phyloP scores from a whole-genome alignment of 768 basidiomycete genomes.

The Gyrodon lividus region DNA sequence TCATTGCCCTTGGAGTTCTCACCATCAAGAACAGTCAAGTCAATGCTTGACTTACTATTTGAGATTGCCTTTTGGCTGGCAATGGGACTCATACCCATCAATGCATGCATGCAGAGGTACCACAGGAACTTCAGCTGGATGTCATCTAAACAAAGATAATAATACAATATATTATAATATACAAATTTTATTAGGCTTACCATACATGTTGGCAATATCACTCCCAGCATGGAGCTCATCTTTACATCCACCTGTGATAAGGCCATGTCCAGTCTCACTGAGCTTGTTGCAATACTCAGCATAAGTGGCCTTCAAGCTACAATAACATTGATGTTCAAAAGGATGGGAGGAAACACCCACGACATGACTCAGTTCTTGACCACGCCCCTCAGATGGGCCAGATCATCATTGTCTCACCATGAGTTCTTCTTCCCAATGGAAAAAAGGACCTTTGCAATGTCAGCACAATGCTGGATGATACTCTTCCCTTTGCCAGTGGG shows the following conservation, averaged over 20 bases:
- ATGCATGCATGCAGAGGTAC: constrained; percentile 24
- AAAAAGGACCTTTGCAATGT: constrained; percentile 8
- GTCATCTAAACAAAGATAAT: constrained; percentile 11
- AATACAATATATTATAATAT: neutral
- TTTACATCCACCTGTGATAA: neutral
- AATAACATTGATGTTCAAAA: neutral
- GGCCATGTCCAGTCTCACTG: constrained; percentile 7
- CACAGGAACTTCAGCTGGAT: constrained; percentile 24
- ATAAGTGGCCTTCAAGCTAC: constrained; percentile 4
- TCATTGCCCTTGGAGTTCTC: neutral
- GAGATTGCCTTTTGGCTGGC: constrained; percentile 9
- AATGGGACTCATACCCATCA: constrained; percentile 22
- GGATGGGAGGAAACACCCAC: neutral
- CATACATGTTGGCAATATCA: constrained; percentile 7
- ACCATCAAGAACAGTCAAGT: constrained; percentile 3
- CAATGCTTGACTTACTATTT: constrained; percentile 17
- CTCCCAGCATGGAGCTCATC: constrained; percentile 3
- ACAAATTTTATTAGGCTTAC: neutral
- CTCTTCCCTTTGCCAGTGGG: constrained; percentile 3
- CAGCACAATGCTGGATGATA: neutral
- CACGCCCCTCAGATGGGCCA: neutral
- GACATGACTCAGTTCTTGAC: constrained; percentile 3
- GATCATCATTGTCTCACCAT: constrained; percentile 1
- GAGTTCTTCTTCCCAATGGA: neutral
- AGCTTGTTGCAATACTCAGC: neutral